Evolutionary conservation across 2,329 filamentous ascomycete species (phyloP).

Genomic region (Fusarium sp.): DNA sequence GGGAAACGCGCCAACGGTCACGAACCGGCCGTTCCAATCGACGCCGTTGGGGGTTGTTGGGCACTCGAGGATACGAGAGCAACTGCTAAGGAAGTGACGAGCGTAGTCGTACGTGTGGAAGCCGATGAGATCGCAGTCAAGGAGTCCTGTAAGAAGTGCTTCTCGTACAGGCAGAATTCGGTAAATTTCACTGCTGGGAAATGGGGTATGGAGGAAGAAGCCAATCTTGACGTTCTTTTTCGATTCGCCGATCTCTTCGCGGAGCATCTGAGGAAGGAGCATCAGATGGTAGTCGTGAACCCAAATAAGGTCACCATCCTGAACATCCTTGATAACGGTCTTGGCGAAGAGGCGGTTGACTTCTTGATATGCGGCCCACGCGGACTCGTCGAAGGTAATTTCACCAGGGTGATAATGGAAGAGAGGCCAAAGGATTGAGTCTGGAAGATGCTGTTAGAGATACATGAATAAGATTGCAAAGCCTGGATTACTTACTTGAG

Average conservation of each 20-base stretch:
- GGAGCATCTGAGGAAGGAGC: slow-evolving; percentile 94
- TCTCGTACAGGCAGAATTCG: slow-evolving; percentile 93
- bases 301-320: slow-evolving; percentile 96
- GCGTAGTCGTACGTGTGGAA: slow-evolving; percentile 99
- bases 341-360: slow-evolving; percentile 94
- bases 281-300: slow-evolving; percentile 99
- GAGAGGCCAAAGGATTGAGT: slow-evolving; percentile 97
- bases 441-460: slow-evolving; percentile 55
- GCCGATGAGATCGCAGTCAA: slow-evolving; percentile 94
- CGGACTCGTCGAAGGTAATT: slow-evolving; percentile 96
- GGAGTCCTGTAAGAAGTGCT: slow-evolving; percentile 84
- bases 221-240: slow-evolving; percentile 97
- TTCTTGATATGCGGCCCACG: slow-evolving; percentile 92
- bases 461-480: background rate
- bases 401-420: slow-evolving; percentile 99
- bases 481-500: slow-evolving; percentile 74
- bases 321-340: slow-evolving; percentile 85
- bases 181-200: slow-evolving; percentile 97
- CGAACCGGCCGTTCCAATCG: slow-evolving; percentile 87
- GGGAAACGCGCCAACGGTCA: slow-evolving; percentile 94
- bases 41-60: slow-evolving; percentile 92
- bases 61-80: slow-evolving; percentile 86
- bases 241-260: slow-evolving; percentile 82
- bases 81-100: slow-evolving; percentile 96
- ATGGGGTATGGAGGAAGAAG: slow-evolving; percentile 97